Evolutionary conservation across 805 yeast species (phyloP), one percentile per base, ranked within the genome.

Genomic region (Sugiyamaella qingdaonensis): DNA sequence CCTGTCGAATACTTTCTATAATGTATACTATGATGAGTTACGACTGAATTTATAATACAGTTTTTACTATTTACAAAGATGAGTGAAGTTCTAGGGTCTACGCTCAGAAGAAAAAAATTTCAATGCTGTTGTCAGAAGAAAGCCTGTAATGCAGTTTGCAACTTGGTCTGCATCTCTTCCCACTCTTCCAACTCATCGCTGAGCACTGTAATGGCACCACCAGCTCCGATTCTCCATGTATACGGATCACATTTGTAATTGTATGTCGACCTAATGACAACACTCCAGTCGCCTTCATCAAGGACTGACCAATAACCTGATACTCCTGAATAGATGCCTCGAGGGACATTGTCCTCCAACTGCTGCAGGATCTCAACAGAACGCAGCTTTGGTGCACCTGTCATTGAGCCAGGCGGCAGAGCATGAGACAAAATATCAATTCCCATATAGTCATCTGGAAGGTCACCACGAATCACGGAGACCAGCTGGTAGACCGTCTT

Each of bases 381-480:
- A 54, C 96, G 78, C 61, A 85, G 86, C 71, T 94, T 94, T 1
- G 99, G 99, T 0, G 99, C 99, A 2, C 99, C 99, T 0, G 99
- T 94, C 99, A 94, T 94, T 0, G 98, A 92, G 0, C 99, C 99
- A 0, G 99, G 97, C 2, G 99, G 99, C 34, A 95, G 72, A 0
- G 96, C 82, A 54, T 81, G 81, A 18, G 81, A 78, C 10, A 94
- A 74, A 2, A 92, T 73, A 65, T 94, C 98, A 21, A 91, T 72
- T 0, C 98, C 99, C 10, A 77, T 72, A 59, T 77, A 82, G n/a
- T 52, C 51, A 4, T 18, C 49, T 1, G 54, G 58, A 27, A 84
- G 68, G 18, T 72, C 65, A 0, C 97, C 98, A 50, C 76, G 80
- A 21, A 94, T 88, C 1, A 88, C 96, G 43, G 95, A 86, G 1